Base-by-base conservation (phyloP, 495 filamentous ascomycete genomes). In the Daldinia bambusicola region DNA sequence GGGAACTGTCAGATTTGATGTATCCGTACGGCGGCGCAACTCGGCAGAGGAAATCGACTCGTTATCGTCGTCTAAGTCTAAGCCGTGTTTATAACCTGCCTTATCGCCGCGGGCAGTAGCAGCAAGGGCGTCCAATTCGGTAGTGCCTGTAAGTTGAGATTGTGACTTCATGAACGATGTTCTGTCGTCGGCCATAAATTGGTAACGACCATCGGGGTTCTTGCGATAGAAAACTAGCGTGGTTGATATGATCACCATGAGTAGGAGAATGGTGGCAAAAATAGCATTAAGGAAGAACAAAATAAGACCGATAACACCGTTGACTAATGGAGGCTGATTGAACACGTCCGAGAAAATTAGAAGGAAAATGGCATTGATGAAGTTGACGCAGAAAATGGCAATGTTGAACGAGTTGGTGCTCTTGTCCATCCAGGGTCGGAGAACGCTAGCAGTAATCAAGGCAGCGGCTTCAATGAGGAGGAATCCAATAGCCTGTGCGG, bases 391-490 rank as follows among this genome's bases (percentile, higher is more conserved):
- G 61, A 87, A 89, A 75, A 99, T 98, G 61, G 94, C 85, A 70
- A 99, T 97, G 83, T 98, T 98, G 86, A 96, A 97, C 55, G 90
- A 88, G 78, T 99, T 99, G 66, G 95, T 98, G 82, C 94, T 95
- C 88, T 97, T 98, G 84, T 99, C 95, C 95, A 99, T 98, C 89
- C 93, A 99, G 6, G 95, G 95, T 43, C 93, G 89, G 72, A 97
- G 82, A 50, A 97, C 88, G 68, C 88, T 91, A 37, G 93, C 89
- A 32, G 77, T 87, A 73, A 98, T 90, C 69, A 99, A 84, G 73
- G 92, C 90, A 31, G 75, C 88, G 0, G 92, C 91, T 82, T 99
- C 95, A 66, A 98, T 89, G 43, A 99, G 79, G 53, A 98, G 85
- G 66, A 98, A 81, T 2, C 90, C 92, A 52, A 98, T 86, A 7